Evolutionary conservation across 345 rosid species (phyloP), one percentile per base, ranked within the genome.

Genomic region (Populus davidiana): DNA sequence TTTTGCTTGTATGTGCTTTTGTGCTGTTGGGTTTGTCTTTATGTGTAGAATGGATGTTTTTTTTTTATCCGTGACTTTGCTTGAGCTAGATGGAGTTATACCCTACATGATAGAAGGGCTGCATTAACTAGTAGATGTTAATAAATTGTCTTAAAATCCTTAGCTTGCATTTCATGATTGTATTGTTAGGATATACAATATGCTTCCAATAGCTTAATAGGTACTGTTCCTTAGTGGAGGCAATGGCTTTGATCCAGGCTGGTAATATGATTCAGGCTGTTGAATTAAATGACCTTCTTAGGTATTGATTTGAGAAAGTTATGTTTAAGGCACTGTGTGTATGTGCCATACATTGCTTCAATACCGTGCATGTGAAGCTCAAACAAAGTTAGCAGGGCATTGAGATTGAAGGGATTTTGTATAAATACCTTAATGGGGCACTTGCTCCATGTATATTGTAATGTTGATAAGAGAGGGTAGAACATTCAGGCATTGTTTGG

Each of bases 1-100:
- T 75, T 75, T 64, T 14, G 2, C 35, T 64, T 29, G 33, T 29
- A n/a, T 38, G 8, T 16, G 21, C 44, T 65, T 33, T 47, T 27
- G 39, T 7, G 13, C 35, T 41, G 68, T 23, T 33, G 69, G 29
- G 23, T 77, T 59, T 43, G 18, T 17, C 61, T 29, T 49, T 21
- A 33, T 35, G 36, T 71, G 25, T 61, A 70, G n/a, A 62, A 33
- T 63, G 65, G 10, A 71, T n/a, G 44, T 18, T 47, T 7, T 23
- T 62, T 8, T 71, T 43, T 18, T 66, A 64, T 71, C 71, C 49
- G 25, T 77, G 50, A 50, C 52, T 23, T 64, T 16, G 49, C 36
- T 62, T 77, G 69, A 71, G 70, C 70, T 62, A 33, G 75, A 38
- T 31, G 69, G 67, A 41, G 35, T 10, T 59, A 35, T 27, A 17